Evolutionary conservation across 768 basidiomycete species (phyloP).

Genomic region (Hirschioporus abietinus): DNA sequence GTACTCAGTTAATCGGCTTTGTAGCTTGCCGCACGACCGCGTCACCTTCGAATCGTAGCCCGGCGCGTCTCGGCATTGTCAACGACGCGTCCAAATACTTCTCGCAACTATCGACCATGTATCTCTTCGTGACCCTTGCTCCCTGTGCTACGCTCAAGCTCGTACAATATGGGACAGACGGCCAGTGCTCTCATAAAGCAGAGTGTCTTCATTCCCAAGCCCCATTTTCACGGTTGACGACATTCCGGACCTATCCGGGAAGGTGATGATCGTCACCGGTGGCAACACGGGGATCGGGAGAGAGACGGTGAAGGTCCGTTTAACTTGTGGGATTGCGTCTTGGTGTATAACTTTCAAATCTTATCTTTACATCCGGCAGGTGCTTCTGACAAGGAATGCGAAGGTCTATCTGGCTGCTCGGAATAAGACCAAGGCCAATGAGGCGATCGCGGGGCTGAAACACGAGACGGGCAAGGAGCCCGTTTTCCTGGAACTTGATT

Average conservation of each 20-base stretch:
- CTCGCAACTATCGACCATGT: too few relatives aligned
- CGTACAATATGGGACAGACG: too few relatives aligned
- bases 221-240: constrained; percentile 9
- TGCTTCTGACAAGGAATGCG: constrained; percentile 15
- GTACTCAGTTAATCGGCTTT: too few relatives aligned
- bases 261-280: constrained; percentile 18
- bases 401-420: constrained; percentile 24
- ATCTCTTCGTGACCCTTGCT: too few relatives aligned
- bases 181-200: too few relatives aligned
- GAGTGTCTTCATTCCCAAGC: background rate
- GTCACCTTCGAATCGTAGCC: too few relatives aligned
- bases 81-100: too few relatives aligned
- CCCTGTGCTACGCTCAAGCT: too few relatives aligned
- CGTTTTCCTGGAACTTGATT: constrained; percentile 21
- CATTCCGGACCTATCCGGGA: constrained; percentile 18
- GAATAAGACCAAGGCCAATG: constrained; percentile 9
- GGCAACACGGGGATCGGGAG: constrained; percentile 20
- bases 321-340: too few relatives aligned
- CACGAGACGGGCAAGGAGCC: constrained; percentile 17
- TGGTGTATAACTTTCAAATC: constrained; percentile 13
- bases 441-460: constrained; percentile 18
- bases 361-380: constrained; percentile 9
- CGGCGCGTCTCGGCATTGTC: too few relatives aligned
- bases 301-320: constrained; percentile 18
- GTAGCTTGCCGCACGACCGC: too few relatives aligned